phyloP scores from a whole-genome alignment of 2,329 filamentous ascomycete genomes.

The Ceratocystis variospora region DNA sequence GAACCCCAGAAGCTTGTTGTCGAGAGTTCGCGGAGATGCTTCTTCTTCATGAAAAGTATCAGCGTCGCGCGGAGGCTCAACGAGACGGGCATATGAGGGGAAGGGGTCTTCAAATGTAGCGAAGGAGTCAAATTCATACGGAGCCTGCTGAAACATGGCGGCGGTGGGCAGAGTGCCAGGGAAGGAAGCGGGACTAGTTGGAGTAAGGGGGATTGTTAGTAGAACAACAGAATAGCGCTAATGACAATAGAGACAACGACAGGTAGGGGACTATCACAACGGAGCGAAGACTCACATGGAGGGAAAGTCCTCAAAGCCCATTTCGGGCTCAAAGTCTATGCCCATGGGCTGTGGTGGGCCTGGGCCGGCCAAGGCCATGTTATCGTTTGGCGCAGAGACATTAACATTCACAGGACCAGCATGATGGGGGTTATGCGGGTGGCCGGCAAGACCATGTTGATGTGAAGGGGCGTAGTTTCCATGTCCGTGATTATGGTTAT shows the following conservation, averaged over 20 bases:
- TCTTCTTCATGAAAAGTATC: conserved; percentile 27
- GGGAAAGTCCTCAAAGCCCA: conserved; percentile 11
- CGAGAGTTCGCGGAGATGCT: conserved; percentile 42
- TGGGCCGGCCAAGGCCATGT: neutral
- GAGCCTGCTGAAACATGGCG: neutral
- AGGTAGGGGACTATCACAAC: neutral
- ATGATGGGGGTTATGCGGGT: conserved; percentile 1
- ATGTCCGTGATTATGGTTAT: neutral
- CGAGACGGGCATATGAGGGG: conserved; percentile 38
- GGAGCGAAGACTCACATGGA: neutral
- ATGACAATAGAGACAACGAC: neutral
- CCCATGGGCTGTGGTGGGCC: neutral
- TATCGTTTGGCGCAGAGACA: conserved; percentile 4
- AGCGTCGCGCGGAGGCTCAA: conserved; percentile 27
- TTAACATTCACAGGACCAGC: neutral
- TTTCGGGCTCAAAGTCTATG: conserved; percentile 10
- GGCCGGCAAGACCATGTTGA: neutral
- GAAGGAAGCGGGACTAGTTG: neutral
- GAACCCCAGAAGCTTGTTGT: conserved; percentile 64
- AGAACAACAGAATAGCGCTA: neutral
- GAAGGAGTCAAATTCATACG: conserved; percentile 12
- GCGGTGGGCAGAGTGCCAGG: neutral
- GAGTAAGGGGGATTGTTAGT: neutral
- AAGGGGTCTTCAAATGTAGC: conserved; percentile 50
- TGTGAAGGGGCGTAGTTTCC: neutral